Base-by-base conservation (phyloP, 139 green algal species). In the Micractinium sp. region DNA sequence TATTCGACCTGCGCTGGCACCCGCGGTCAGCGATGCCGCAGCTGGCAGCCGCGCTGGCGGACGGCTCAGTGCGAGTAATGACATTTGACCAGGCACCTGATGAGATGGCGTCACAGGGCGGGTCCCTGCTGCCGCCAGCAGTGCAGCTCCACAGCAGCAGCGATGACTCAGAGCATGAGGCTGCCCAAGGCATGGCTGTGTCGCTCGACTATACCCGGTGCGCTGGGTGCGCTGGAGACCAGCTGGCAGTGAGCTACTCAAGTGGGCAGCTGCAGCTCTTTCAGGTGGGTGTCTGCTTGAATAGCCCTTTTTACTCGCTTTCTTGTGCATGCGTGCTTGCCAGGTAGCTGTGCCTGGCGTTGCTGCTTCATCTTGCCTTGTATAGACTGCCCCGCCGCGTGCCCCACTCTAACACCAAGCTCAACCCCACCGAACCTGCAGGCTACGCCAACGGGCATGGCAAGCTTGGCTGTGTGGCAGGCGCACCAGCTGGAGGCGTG, bases 401-500 rank as follows among this genome's bases (percentile, higher is more conserved):
- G 5, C 9, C 47, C 47, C 27, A 35, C 16, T 7, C 73, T 80
- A 20, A 3, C 15, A 80, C 31, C 31, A 13, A 4, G 3, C 1
- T 80, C 66, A 19, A 19, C 23, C 0, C 23, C 77, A 82, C 22
- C 77, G 31, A 31, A 25, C 22, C 56, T 53, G 61, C 79, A 88
- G 90, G 82, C 75, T 4, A 35, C 79, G 0, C 82, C 90, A 0
- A 39, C 47, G 0, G 87, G 74, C 14, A 18, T 96, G 41, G 14
- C 41, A 9, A 69, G 63, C 53, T 14, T 94, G 16, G 76, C 25
- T 22, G 71, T 89, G 29, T 96, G 93, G 94, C 56, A 87, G 38
- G 95, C 88, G 0, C 95, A 97, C 83, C 75, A 90, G 0, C 89
- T 97, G 81, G 95, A 97, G 81, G 93, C 78, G 0, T 97, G 95